phyloP scores from a whole-genome alignment of 352 stramenopile genomes.

The Pythium brachiatum region DNA sequence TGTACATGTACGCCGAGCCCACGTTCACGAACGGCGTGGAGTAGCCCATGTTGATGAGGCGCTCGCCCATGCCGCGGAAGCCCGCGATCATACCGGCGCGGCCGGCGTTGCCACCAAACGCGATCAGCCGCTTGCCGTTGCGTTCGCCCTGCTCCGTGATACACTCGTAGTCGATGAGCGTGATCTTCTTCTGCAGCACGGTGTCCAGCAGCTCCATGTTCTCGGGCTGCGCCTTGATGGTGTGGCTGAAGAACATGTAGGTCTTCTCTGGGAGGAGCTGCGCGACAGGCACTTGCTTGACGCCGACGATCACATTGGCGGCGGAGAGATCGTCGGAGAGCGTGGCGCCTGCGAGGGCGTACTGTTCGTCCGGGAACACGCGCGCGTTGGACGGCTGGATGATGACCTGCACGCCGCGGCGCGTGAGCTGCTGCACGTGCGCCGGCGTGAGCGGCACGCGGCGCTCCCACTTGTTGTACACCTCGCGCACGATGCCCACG shows the following conservation, averaged over 20 bases:
- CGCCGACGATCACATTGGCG: conserved; percentile 92
- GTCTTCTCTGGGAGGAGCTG: conserved; percentile 90
- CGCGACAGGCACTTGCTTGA: conserved; percentile 91
- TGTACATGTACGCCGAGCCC: conserved; percentile 93
- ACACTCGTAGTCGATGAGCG: conserved; percentile 96
- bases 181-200: conserved; percentile 90
- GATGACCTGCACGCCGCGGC: conserved; percentile 84
- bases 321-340: conserved; percentile 87
- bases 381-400: conserved; percentile 92
- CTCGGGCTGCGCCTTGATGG: conserved; percentile 95
- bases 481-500: conserved; percentile 92
- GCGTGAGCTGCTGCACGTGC: conserved; percentile 85
- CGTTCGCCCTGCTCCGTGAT: conserved; percentile 86
- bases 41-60: conserved; percentile 90
- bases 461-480: conserved; percentile 96
- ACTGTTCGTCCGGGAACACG: conserved; percentile 94
- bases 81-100: conserved; percentile 94
- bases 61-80: conserved; percentile 92
- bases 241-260: conserved; percentile 97
- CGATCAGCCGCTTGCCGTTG: conserved; percentile 86
- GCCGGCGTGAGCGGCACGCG: conserved; percentile 88
- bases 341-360: conserved; percentile 83
- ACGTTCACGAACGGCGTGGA: conserved; percentile 95
- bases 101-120: conserved; percentile 94
- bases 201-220: conserved; percentile 95